These are phyloP conservation scores for Ustilago sp. DNA, from an alignment of 1,284 basidiomycete genomes.

Conservation along the genomic window DNA sequence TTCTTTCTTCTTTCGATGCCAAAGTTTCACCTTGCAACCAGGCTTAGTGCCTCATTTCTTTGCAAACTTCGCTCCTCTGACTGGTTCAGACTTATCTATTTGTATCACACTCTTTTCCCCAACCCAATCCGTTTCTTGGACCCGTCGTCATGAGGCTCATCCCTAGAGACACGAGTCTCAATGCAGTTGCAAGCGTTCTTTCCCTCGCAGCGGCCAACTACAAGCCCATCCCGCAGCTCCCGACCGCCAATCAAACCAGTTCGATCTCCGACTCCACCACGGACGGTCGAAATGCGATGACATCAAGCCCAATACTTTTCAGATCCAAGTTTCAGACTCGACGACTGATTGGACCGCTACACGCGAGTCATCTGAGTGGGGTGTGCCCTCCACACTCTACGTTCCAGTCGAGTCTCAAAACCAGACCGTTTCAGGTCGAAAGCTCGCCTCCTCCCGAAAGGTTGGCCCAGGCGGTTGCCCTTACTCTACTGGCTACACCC, in stretches of 20 bases:
- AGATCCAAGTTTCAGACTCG: conserved; percentile 38
- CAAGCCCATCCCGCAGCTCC: conserved; percentile 66
- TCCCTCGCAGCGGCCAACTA: conserved; percentile 67
- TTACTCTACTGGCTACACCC: conserved; percentile 57
- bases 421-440: conserved; percentile 24
- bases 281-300: conserved; percentile 20
- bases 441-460: conserved; percentile 40
- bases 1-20: conserved; percentile 24
- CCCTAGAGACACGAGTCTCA: conserved; percentile 45
- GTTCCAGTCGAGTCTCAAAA: conserved; percentile 42
- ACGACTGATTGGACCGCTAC: conserved; percentile 33
- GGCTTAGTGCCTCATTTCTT: conserved; percentile 25
- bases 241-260: conserved; percentile 27
- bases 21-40: conserved; percentile 12
- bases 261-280: conserved; percentile 6
- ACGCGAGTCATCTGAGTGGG: conserved; percentile 54
- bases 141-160: conserved; percentile 42
- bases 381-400: conserved; percentile 55
- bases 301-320: conserved; percentile 37
- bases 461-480: conserved; percentile 64
- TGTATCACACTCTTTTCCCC: conserved; percentile 13
- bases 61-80: conserved; percentile 24
- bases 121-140: background rate
- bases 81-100: conserved; percentile 28
- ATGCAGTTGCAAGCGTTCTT: conserved; percentile 56